phyloP scores from a whole-genome alignment of 2,329 filamentous ascomycete genomes.

The Penicillium sp. region DNA sequence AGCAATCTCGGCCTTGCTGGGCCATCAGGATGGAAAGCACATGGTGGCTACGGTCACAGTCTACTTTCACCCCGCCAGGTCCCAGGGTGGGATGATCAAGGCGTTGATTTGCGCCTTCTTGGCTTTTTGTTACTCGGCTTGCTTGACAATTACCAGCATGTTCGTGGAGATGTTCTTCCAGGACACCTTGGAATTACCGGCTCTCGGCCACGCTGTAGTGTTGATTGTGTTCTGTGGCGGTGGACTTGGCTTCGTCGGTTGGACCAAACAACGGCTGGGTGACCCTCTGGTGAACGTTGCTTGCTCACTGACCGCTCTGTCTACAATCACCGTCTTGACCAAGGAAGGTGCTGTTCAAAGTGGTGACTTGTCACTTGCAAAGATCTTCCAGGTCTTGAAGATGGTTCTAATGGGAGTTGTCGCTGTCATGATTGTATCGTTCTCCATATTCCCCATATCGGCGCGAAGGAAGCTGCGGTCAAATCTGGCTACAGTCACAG shows the following conservation, averaged over 20 bases:
- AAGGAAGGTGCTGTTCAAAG: conserved; percentile 87
- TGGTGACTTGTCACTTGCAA: conserved; percentile 76
- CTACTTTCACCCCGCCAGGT: conserved; percentile 89
- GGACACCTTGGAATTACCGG: conserved; percentile 63
- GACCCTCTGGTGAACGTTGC: conserved; percentile 81
- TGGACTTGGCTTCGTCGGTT: conserved; percentile 82
- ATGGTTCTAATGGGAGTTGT: conserved; percentile 79
- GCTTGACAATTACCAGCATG: conserved; percentile 83
- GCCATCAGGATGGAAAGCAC: conserved; percentile 87
- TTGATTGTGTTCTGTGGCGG: conserved; percentile 82
- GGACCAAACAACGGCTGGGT: conserved; percentile 78
- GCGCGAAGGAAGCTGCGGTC: conserved; percentile 72
- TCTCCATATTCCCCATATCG: conserved; percentile 76
- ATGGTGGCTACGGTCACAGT: conserved; percentile 91
- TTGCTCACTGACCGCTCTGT: conserved; percentile 81
- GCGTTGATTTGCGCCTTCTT: conserved; percentile 74
- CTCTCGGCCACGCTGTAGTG: conserved; percentile 75
- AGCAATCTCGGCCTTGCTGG: conserved; percentile 70
- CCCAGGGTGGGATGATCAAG: conserved; percentile 86
- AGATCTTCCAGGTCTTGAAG: conserved; percentile 79
- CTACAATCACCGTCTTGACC: conserved; percentile 85
- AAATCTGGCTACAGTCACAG: conserved; percentile 72
- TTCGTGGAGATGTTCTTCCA: conserved; percentile 80
- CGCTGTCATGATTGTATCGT: conserved; percentile 71
- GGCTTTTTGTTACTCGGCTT: conserved; percentile 75